Evolutionary conservation across 306 rosid species (phyloP).

Genomic region (Begonia fuchsioides): DNA sequence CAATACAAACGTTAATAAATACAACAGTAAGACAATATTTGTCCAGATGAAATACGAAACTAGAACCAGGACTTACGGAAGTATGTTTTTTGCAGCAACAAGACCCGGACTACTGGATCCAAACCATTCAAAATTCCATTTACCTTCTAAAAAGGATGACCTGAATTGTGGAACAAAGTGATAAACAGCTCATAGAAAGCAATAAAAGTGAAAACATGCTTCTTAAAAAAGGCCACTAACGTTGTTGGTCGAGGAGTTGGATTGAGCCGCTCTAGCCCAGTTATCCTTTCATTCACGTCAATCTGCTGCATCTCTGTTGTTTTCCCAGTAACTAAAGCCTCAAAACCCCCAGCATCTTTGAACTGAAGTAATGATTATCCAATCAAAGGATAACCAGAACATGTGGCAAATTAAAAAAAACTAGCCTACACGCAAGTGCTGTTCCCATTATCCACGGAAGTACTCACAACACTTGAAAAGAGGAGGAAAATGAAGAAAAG

Average conservation of each 20-base stretch:
- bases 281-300: constrained; percentile 93
- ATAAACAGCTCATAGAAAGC: constrained; percentile 19
- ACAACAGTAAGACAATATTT: constrained; percentile 3
- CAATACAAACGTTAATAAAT: constrained; percentile 8
- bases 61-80: constrained; percentile 47
- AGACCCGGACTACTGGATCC: constrained; percentile 72
- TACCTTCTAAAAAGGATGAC: constrained; percentile 91
- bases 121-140: constrained; percentile 95
- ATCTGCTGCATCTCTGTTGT: constrained; percentile 59
- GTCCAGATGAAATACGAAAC: constrained; percentile 2
- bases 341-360: constrained; percentile 90
- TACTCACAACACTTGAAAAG: no score
- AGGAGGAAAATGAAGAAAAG: no score
- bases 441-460: no score
- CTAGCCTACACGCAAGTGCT: neutral
- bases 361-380: constrained; percentile 41
- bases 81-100: constrained; percentile 47
- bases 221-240: constrained; percentile 27
- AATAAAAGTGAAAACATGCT: constrained; percentile 1
- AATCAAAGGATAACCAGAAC: constrained; percentile 2
- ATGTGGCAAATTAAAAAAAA: neutral
- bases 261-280: constrained; percentile 85
- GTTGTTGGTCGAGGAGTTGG: constrained; percentile 95
- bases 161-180: constrained; percentile 38
- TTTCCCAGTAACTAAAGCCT: constrained; percentile 77